A percentile compares a stretch with the other conserved stretches of the same genome.
Evolutionary conservation across 202 grass and related monocot species (phyloP).

Genomic region (Digitaria exilis): DNA sequence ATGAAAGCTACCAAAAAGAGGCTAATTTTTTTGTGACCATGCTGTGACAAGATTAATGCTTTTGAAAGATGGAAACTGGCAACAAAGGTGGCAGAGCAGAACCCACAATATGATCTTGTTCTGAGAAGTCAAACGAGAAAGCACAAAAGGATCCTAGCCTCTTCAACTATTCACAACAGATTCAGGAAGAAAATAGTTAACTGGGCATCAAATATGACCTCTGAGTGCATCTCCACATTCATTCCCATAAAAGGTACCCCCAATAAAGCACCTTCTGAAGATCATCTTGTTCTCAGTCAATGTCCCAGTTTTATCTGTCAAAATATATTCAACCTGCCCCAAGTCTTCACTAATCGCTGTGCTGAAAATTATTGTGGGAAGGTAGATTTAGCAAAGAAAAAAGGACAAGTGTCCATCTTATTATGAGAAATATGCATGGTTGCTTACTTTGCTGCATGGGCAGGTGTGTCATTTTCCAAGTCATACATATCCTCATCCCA

Average conservation of each 20-base stretch:
- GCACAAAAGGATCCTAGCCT: neutral
- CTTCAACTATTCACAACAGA: slow-evolving; percentile 23
- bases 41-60: neutral
- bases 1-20: neutral
- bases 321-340: slow-evolving; percentile 97
- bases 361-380: slow-evolving; percentile 65
- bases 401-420: neutral
- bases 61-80: slow-evolving; percentile 11
- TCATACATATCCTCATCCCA: slow-evolving; percentile 99
- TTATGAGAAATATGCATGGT: slow-evolving; percentile 14
- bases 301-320: slow-evolving; percentile 97
- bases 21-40: neutral
- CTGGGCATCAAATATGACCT: slow-evolving; percentile 51
- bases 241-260: slow-evolving; percentile 73
- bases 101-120: slow-evolving; percentile 3
- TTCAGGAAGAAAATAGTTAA: slow-evolving; percentile 34
- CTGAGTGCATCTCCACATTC: slow-evolving; percentile 96
- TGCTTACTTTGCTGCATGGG: slow-evolving; percentile 92
- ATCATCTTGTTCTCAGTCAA: slow-evolving; percentile 97
- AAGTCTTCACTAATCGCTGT: slow-evolving; percentile 99
- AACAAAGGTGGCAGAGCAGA: neutral
- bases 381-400: slow-evolving; percentile 37
- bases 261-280: slow-evolving; percentile 92
- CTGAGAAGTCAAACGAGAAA: neutral
- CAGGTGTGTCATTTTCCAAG: slow-evolving; percentile 78